These are phyloP conservation scores for Cubamyces sp. DNA, from an alignment of 768 basidiomycete species.

Conservation along the genomic window DNA sequence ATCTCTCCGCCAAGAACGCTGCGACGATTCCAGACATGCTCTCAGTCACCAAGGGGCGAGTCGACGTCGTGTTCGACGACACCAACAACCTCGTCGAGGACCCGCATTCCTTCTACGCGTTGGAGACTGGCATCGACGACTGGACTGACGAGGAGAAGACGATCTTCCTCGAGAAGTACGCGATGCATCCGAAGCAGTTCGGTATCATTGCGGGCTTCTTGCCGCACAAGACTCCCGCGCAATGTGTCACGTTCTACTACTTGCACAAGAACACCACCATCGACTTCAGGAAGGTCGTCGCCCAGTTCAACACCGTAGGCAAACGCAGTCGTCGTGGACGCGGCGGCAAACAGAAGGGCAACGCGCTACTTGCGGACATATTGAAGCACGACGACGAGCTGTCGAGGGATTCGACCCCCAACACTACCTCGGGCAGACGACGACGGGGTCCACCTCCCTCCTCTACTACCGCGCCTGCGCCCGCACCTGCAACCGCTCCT, in stretches of 20 bases:
- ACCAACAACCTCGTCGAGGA: constrained; percentile 81
- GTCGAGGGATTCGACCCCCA: constrained; percentile 28
- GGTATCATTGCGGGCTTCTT: constrained; percentile 85
- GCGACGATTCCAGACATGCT: constrained; percentile 93
- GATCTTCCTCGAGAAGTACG: constrained; percentile 80
- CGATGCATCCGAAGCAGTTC: constrained; percentile 90
- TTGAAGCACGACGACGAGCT: constrained; percentile 66
- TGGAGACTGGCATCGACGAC: constrained; percentile 72
- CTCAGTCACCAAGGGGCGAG: constrained; percentile 60
- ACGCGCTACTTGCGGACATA: constrained; percentile 81
- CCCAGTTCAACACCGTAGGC: constrained; percentile 60
- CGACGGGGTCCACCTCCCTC: constrained; percentile 10
- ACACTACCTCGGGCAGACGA: constrained; percentile 12
- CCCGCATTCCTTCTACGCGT: constrained; percentile 77
- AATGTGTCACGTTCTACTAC: constrained; percentile 95
- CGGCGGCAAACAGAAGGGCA: constrained; percentile 73
- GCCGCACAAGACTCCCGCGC: constrained; percentile 81
- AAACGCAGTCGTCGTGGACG: constrained; percentile 66
- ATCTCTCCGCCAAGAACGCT: constrained; percentile 83
- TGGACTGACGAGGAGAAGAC: constrained; percentile 89
- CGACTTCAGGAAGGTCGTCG: constrained; percentile 80
- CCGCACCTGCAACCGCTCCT: neutral
- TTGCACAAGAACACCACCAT: constrained; percentile 88
- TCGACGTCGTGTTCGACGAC: constrained; percentile 78
- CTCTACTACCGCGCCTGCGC: neutral